Conservation (phyloP, 2,329 filamentous ascomycete genomes). For the Phialophora verrucosa region DNA sequence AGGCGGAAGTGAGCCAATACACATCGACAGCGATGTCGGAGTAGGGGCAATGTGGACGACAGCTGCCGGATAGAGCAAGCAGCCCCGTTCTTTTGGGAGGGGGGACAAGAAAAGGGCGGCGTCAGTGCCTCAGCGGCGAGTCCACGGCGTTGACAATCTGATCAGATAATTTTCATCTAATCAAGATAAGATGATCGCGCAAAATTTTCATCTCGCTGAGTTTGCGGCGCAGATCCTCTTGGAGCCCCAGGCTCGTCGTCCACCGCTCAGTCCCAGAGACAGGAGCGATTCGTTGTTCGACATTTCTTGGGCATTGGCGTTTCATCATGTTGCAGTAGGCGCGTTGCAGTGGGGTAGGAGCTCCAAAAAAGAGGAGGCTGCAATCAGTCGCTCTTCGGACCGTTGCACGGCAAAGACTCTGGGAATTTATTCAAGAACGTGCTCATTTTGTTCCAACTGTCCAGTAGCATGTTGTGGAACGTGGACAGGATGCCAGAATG, state of each 20-base stretch:
- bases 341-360: not conserved
- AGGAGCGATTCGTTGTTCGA: constrained; percentile 2
- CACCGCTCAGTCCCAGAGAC: not conserved
- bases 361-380: constrained; percentile 3
- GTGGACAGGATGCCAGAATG: not conserved
- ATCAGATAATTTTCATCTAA: constrained; percentile 25
- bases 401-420: not conserved
- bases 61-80: not conserved
- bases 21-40: constrained; percentile 10
- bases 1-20: not conserved
- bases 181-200: constrained; percentile 19
- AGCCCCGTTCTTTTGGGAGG: not conserved
- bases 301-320: not conserved
- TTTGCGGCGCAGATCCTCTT: constrained; percentile 13
- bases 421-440: not conserved
- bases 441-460: not conserved
- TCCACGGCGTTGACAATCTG: constrained; percentile 8
- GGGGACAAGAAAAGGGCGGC: not conserved
- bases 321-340: constrained; percentile 15
- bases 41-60: not conserved
- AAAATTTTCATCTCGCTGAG: not conserved
- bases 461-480: not conserved
- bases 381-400: not conserved
- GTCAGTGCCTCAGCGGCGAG: not conserved
- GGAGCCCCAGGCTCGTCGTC: not conserved